Evolutionary conservation across 805 yeast genomes (phyloP).

Genomic region (Hemisphaericaspora nanyangensis): DNA sequence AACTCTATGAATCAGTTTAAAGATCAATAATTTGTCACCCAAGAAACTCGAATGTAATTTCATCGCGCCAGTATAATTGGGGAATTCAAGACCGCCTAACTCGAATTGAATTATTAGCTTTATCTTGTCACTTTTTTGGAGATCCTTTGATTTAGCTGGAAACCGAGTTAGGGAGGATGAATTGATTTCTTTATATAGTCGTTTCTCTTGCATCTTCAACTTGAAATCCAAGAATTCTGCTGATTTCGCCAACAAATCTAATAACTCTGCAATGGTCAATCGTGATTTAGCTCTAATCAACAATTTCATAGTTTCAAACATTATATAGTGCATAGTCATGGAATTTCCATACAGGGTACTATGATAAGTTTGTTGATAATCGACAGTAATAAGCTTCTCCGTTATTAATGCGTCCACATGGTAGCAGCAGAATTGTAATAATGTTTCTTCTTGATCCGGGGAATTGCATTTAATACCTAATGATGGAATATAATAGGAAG

Average conservation of each 20-base stretch:
- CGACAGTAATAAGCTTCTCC: conserved; percentile 22
- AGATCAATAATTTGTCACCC: conserved; percentile 42
- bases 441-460: conserved; percentile 23
- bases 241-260: conserved; percentile 28
- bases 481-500: conserved; percentile 35
- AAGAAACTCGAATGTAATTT: conserved; percentile 36
- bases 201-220: conserved; percentile 43
- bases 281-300: conserved; percentile 19
- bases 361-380: conserved; percentile 10
- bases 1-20: conserved; percentile 41
- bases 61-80: conserved; percentile 37
- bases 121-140: conserved; percentile 32
- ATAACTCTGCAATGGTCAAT: conserved; percentile 13
- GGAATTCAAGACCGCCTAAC: conserved; percentile 47
- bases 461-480: conserved; percentile 9
- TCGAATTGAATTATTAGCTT: conserved; percentile 46
- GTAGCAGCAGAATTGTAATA: conserved; percentile 29
- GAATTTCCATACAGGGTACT: conserved; percentile 44
- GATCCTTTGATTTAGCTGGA: conserved; percentile 28
- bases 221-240: conserved; percentile 39
- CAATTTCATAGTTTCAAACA: conserved; percentile 39
- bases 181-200: conserved; percentile 42
- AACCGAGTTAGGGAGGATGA: conserved; percentile 32
- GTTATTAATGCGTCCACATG: conserved; percentile 28
- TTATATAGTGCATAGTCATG: conserved; percentile 47